These are phyloP conservation scores for Stenogyne calaminthoides DNA, from an alignment of 305 asterid species.

Conservation along the genomic window DNA sequence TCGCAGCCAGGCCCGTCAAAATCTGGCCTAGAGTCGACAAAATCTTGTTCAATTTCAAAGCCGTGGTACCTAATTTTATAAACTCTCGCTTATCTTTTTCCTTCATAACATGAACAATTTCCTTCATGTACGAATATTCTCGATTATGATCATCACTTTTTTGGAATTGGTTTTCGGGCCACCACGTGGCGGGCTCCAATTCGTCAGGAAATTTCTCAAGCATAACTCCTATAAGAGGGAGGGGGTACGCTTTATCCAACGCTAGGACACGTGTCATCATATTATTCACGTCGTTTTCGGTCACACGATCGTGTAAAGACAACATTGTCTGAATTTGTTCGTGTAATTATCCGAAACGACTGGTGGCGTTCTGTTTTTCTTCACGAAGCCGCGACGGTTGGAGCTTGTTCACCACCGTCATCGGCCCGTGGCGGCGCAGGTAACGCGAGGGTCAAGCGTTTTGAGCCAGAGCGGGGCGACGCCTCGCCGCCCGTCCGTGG, in stretches of 20 bases:
- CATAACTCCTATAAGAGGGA: conserved; percentile 54
- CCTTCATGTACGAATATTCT: conserved; percentile 39
- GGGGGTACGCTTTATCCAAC: conserved; percentile 56
- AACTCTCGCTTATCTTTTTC: conserved; percentile 47
- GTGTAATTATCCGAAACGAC: conserved; percentile 38
- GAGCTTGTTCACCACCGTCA: conserved; percentile 43
- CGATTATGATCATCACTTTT: not conserved
- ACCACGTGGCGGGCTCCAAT: conserved; percentile 49
- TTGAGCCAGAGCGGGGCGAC: conserved; percentile 28
- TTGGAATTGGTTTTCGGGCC: conserved; percentile 34
- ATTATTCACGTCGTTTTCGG: conserved; percentile 25
- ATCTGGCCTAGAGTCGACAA: conserved; percentile 44
- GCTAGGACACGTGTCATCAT: conserved; percentile 45
- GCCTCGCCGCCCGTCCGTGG: conserved; percentile 4
- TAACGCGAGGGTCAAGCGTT: conserved; percentile 36
- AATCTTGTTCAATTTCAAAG: conserved; percentile 44
- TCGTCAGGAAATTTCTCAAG: conserved; percentile 50
- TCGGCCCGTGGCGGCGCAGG: conserved; percentile 41
- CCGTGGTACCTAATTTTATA: conserved; percentile 39
- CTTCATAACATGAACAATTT: conserved; percentile 29
- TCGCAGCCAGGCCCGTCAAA: conserved; percentile 42
- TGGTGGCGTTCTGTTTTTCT: conserved; percentile 52
- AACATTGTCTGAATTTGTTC: conserved; percentile 34
- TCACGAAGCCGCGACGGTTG: conserved; percentile 60
- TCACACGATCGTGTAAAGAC: conserved; percentile 8